These are phyloP conservation scores for Torulaspora delbrueckii DNA, from an alignment of 805 yeast genomes.

Conservation along the genomic window DNA sequence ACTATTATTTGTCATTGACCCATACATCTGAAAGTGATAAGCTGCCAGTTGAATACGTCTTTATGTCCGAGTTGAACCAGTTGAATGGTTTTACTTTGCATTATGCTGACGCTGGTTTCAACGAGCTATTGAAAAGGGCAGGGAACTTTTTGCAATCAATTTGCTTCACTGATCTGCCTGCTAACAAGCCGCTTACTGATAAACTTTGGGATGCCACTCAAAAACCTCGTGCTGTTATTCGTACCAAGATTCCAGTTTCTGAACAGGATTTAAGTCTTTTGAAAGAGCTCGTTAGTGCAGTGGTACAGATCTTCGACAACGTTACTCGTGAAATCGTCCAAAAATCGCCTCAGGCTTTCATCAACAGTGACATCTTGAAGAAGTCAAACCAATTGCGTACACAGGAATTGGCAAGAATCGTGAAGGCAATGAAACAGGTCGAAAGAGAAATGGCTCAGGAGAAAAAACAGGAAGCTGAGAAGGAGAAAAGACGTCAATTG, in stretches of 20 bases:
- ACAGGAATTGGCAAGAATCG: conserved; percentile 61
- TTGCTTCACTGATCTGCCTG: conserved; percentile 79
- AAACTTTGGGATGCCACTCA: conserved; percentile 51
- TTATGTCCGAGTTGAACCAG: conserved; percentile 86
- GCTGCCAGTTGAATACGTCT: conserved; percentile 71
- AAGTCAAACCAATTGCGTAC: conserved; percentile 77
- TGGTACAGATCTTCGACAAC: conserved; percentile 56
- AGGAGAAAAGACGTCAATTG: conserved; percentile 54
- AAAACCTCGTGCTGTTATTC: conserved; percentile 47
- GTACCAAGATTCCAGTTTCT: conserved; percentile 48
- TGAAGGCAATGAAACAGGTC: conserved; percentile 59
- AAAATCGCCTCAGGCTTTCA: conserved; percentile 44
- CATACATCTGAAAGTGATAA: conserved; percentile 67
- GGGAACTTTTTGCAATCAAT: conserved; percentile 54
- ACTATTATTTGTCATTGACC: conserved; percentile 81
- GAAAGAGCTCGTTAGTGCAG: conserved; percentile 47
- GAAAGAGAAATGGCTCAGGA: conserved; percentile 65
- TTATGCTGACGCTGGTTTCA: conserved; percentile 38
- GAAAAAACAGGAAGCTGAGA: conserved; percentile 65
- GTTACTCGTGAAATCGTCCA: conserved; percentile 39
- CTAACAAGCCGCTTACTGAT: conserved; percentile 60
- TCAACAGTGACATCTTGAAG: conserved; percentile 70
- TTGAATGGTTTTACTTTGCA: conserved; percentile 62
- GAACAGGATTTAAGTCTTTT: conserved; percentile 47
- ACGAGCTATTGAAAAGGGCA: conserved; percentile 41